Evolutionary conservation across 495 filamentous ascomycete genomes (phyloP), one percentile per base, ranked within the genome.

Genomic region (Mycothermus thermophilus): DNA sequence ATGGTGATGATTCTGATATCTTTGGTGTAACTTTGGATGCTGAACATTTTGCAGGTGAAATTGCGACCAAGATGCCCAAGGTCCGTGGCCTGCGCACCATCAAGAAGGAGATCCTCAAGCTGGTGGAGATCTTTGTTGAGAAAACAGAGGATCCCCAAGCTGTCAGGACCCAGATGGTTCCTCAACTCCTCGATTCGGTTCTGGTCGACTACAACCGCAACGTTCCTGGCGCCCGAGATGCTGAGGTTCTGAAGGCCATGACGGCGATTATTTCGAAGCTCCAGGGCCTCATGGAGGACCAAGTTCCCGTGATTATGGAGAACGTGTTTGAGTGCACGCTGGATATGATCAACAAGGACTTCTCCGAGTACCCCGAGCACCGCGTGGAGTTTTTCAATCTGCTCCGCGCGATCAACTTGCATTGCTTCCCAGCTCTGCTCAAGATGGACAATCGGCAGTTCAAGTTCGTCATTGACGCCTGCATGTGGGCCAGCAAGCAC

Each of bases 311-410:
- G 27, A 95, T 96, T 54, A 93, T 99, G 84, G 86, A 96, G 52
- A 90, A 87, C 49, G 84, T 99, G 13, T 99, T 99, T 53, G 88
- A 94, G 57, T 96, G 90, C 62, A 99, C 90, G 6, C 65, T 99
- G 26, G 83, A 93, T 43, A 99, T 99, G 90, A 96, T 99, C 64
- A 99, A 96, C 72, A 99, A 96, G 59, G 88, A 99, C 52, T 99
- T 96, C 63, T 92, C 93, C 30, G 90, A 99, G 54, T 99, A 92
- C 57, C 90, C 90, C 0, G 90, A 99, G 51, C 90, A 96, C 49
- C 79, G 90, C 26, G 90, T 99, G 3, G 87, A 94, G 56, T 99
- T 99, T 57, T 99, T 96, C 72, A 92, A 90, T 57, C 67, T 96
- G 19, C 71, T 99, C 11, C 73, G 93, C 48, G 83, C 87, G 9